Evolutionary conservation across 2,329 filamentous ascomycete genomes (phyloP), one percentile per base, ranked within the genome.

Genomic region (Aurifilum marmelostoma): DNA sequence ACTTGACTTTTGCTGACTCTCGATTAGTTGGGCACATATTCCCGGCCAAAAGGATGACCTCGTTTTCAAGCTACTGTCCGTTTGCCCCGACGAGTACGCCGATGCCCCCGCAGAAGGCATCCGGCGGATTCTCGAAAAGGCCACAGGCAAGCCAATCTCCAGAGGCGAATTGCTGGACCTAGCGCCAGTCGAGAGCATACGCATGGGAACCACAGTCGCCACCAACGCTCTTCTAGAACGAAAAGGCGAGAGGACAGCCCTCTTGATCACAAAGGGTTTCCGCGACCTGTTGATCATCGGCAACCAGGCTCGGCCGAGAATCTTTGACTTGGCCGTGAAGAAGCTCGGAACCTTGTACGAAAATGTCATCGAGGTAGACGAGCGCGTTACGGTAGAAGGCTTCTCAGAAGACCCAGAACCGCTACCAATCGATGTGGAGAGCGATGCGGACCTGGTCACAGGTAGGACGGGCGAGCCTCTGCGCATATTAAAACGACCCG

Each of bases 151-250:
- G 14, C 18, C 27, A 4, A 94, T 97, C 56, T 92, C 92, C 2
- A 89, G 94, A 61, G 93, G 93, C 34, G 84, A 94, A 77, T 83
- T 91, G 0, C 82, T 97, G 11, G 93, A 97, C 78, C 97, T 93
- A 0, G 88, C 89, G 24, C 82, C 89, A 75, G 97, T 97, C 74
- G 93, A 96, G 74, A 94, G 91, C 67, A 97, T 97, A 77, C 91
- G 94, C 62, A 97, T 97, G 94, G 94, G 94, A 58, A 97, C 94
- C 1, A 97, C 94, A 0, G 94, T 97, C 16, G 94, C 94, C 12
- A 97, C 94, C 0, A 97, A 97, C 78, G 94, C 94, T 0, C 81
- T 97, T 67, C 84, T 97, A 2, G 94, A 97, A 79, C 85, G 94
- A 69, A 97, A 97, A 79, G 94, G 94, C 63, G 94, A 97, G 81